Conservation (phyloP, 495 filamentous ascomycete genomes). For the Rhypophila decipiens region DNA sequence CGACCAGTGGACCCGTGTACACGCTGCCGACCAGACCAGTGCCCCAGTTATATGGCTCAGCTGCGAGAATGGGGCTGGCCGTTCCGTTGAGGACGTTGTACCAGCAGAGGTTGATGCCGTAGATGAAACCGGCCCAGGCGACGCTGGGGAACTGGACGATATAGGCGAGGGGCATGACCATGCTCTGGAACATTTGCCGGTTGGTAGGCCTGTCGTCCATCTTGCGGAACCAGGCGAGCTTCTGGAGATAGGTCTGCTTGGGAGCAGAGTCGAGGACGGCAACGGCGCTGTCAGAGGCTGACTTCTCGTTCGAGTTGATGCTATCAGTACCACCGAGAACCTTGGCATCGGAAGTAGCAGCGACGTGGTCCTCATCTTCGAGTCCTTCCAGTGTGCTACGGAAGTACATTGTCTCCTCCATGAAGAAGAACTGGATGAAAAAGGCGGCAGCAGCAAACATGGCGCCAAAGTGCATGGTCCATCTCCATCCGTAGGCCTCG, state of each 20-base stretch:
- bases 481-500: conserved; percentile 53
- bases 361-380: conserved; percentile 7
- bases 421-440: conserved; percentile 26
- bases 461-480: conserved; percentile 51
- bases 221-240: conserved; percentile 1
- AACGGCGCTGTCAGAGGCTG: background rate
- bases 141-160: conserved; percentile 20
- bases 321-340: background rate
- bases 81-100: conserved; percentile 22
- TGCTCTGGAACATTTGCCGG: conserved; percentile 8
- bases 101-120: conserved; percentile 24
- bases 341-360: background rate
- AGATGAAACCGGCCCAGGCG: conserved; percentile 22
- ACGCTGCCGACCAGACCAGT: conserved; percentile 15
- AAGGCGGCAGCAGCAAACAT: conserved; percentile 54
- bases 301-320: background rate
- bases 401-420: conserved; percentile 26
- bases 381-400: conserved; percentile 15
- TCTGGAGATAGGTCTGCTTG: conserved; percentile 2
- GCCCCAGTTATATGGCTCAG: conserved; percentile 15
- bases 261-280: background rate
- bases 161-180: conserved; percentile 13
- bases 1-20: conserved; percentile 16
- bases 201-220: conserved; percentile 6
- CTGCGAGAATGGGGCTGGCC: conserved; percentile 10